Percentiles rank a stretch among this genome's conserved stretches.
phyloP scores from a whole-genome alignment of 345 rosid species.

The Raphanus sativus region DNA sequence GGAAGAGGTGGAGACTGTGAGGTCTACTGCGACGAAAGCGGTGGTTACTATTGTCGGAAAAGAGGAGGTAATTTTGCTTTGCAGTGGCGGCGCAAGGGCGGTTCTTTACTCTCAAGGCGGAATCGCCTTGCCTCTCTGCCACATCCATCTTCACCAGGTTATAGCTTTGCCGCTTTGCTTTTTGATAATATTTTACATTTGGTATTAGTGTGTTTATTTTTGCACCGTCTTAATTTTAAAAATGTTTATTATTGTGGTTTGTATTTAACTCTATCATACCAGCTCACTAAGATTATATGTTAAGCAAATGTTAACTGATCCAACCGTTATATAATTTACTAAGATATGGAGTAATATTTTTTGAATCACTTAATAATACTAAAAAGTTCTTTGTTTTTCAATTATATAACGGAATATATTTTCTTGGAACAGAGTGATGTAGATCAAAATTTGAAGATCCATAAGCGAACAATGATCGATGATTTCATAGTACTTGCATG shows the following conservation, averaged over 20 bases:
- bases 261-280: background rate
- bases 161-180: background rate
- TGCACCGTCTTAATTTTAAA: background rate
- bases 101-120: conserved; percentile 33
- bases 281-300: background rate
- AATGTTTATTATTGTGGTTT: background rate
- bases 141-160: conserved; percentile 31
- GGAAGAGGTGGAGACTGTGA: background rate
- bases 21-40: background rate
- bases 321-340: background rate
- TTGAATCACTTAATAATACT: background rate
- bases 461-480: conserved; percentile 44
- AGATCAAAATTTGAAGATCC: conserved; percentile 21
- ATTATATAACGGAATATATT: background rate
- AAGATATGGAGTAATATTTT: too few relatives aligned
- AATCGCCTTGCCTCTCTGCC: conserved; percentile 31
- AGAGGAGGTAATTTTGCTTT: conserved; percentile 22
- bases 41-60: conserved; percentile 29
- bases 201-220: background rate
- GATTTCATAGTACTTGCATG: conserved; percentile 74
- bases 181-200: background rate
- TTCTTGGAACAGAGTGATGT: conserved; percentile 18
- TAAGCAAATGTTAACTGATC: background rate
- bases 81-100: conserved; percentile 36
- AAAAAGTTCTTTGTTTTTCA: background rate